phyloP scores from a whole-genome alignment of 495 filamentous ascomycete species.

The Zalerion maritima region DNA sequence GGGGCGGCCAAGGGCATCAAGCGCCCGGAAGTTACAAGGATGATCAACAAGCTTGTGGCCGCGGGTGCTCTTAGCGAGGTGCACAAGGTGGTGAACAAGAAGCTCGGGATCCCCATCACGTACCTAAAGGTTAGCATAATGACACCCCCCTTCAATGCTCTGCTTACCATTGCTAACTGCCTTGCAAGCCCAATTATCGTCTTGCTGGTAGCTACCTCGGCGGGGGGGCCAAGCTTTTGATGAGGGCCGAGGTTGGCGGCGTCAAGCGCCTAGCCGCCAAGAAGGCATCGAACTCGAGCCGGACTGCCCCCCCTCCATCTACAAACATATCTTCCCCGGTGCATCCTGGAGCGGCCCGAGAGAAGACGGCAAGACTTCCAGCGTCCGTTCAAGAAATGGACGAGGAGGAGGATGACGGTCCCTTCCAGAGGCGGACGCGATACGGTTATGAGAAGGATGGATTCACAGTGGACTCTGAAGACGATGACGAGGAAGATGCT shows the following conservation, averaged over 20 bases:
- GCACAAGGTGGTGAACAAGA: slow-evolving; percentile 23
- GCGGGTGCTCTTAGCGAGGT: slow-evolving; percentile 32
- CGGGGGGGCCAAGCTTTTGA: slow-evolving; percentile 13
- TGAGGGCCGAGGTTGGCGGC: slow-evolving; percentile 20
- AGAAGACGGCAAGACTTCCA: slow-evolving; percentile 34
- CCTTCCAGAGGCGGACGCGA: slow-evolving; percentile 17
- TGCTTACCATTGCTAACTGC: slow-evolving; percentile 28
- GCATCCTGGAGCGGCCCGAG: slow-evolving; percentile 25
- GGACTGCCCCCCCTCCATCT: slow-evolving; percentile 34
- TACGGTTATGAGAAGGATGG: slow-evolving; percentile 35
- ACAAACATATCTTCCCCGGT: slow-evolving; percentile 80
- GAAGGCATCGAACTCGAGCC: slow-evolving; percentile 2
- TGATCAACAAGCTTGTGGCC: slow-evolving; percentile 28
- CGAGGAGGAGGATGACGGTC: slow-evolving; percentile 21
- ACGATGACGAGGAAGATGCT: slow-evolving; percentile 21
- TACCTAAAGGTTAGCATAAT: slow-evolving; percentile 25
- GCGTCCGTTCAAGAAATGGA: slow-evolving; percentile 5
- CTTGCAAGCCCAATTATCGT: slow-evolving; percentile 24
- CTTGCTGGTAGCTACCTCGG: slow-evolving; percentile 15
- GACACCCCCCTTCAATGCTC: slow-evolving; percentile 41
- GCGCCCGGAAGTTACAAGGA: slow-evolving; percentile 31
- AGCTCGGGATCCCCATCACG: slow-evolving; percentile 19
- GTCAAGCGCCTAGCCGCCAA: slow-evolving; percentile 7
- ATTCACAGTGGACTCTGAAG: slow-evolving; percentile 37
- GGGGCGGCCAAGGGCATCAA: slow-evolving; percentile 30